Conservation (phyloP, 2,329 filamentous ascomycete species). For the Fusarium coffeatum region DNA sequence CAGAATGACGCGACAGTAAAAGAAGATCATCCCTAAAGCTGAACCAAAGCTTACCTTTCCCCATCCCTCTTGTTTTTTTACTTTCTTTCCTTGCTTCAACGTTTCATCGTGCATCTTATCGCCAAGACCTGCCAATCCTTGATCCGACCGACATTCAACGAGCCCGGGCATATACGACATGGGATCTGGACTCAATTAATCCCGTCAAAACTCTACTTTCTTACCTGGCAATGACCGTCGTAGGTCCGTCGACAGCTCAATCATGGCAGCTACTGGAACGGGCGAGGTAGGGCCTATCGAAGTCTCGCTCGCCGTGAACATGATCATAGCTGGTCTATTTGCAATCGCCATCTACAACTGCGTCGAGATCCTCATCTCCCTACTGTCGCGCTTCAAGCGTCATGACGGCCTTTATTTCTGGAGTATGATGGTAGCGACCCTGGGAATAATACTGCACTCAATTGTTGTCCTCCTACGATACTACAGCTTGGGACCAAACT, state of each 20-base stretch:
- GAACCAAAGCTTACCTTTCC: background rate
- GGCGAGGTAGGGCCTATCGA: slow-evolving; percentile 25
- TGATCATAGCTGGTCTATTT: slow-evolving; percentile 36
- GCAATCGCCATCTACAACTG: slow-evolving; percentile 37
- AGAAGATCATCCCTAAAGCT: background rate
- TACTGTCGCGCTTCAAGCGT: slow-evolving; percentile 32
- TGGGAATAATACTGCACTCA: slow-evolving; percentile 27
- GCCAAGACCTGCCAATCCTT: background rate
- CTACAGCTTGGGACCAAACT: slow-evolving; percentile 35
- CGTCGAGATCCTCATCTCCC: slow-evolving; percentile 35
- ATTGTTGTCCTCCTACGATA: slow-evolving; percentile 37
- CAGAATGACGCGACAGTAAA: background rate
- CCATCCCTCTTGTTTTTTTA: background rate
- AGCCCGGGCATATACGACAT: background rate
- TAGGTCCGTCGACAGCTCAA: slow-evolving; percentile 18
- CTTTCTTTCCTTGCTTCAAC: background rate
- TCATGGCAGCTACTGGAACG: slow-evolving; percentile 21
- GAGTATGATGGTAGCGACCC: slow-evolving; percentile 29
- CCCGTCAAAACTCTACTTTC: background rate
- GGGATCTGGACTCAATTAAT: background rate
- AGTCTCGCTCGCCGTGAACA: slow-evolving; percentile 27
- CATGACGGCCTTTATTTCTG: slow-evolving; percentile 35
- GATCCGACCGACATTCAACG: background rate
- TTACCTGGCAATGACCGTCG: slow-evolving; percentile 16
- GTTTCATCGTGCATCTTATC: background rate